Evolutionary conservation across 2,329 filamentous ascomycete genomes (phyloP), one percentile per base, ranked within the genome.

Genomic region (Monosporascus sp.): DNA sequence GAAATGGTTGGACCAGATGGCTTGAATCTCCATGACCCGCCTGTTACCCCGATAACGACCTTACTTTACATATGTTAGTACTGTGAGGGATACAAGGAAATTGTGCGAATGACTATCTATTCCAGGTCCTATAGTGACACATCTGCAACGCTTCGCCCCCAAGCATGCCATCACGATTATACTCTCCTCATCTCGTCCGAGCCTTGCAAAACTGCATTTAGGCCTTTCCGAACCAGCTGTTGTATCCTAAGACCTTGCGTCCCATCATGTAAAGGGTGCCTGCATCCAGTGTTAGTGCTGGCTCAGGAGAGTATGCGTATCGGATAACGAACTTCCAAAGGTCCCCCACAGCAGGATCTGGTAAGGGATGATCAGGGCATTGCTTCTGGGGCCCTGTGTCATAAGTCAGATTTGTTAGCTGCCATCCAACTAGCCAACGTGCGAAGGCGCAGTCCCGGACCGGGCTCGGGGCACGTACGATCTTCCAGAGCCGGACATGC

Each of bases 241-340:
- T 92, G 80, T 92, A 83, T 66, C 89, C 89, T 58, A 85, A 69
- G 59, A 88, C 75, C 76, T 88, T 84, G 69, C 89, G 87, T 70
- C 79, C 75, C 76, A 88, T 85, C 76, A 85, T 87, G 77, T 88
- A 93, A 73, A 89, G 75, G 61, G 74, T 68, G 51, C 73, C 81
- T 84, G 59, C 50, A 45, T 6, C 37, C 51, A 17, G 51, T 68
- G 55, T 63, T 53, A 63, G 57, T 50, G 20, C 37, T 18, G 24
- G 47, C 64, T 62, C 54, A 50, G 58, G 51, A 55, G 50, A 52
- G 46, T 55, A 53, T 47, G 49, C 38, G 24, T 49, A 35, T 37
- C 6, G 24, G 25, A 39, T 8, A 43, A 77, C 84, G 66, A 76
- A 88, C 85, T 78, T 67, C 74, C 77, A 64, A 84, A 73, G 65